Base-by-base conservation (phyloP, 2,329 filamentous ascomycete species). In the Cordyceps cicadae region DNA sequence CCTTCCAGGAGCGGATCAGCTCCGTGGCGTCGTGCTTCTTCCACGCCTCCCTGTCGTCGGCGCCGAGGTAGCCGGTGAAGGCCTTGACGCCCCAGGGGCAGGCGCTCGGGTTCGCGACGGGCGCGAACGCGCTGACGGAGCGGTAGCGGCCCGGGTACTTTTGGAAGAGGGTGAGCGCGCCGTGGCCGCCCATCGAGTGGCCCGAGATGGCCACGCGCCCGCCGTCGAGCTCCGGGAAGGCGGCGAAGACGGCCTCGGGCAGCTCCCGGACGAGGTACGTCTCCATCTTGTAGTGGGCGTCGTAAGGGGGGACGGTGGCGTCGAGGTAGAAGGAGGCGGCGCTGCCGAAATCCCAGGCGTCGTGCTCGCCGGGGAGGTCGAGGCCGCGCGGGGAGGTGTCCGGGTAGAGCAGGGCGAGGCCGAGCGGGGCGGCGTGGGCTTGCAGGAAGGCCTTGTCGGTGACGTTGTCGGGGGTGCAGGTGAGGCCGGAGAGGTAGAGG, bases 1-100 rank as follows among this genome's bases (percentile, higher is more conserved):
- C 78, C 71, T 87, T 86, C 84, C 86, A 94, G 60, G 81, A 78
- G 78, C 86, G 88, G 50, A 97, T 77, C 57, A 99, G 80, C 79
- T 97, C 92, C 0, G 92, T 95, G 5, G 94, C 91, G 72, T 99
- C 94, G 72, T 97, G 90, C 75, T 87, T 84, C 74, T 88, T 88
- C 91, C 94, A 97, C 74, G 83, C 86, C 63, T 85, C 82, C 69
- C 83, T 81, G 64, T 92, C 82, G 17, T 82, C 84, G n/a, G n/a
- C n/a, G 19, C 94, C 93, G 51, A 99, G 83, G 77, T 99, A 99
- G 6, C 94, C 93, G 32, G 76, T 76, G 72, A 99, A 97, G 0
- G 94, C 94, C 82, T 99, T 99, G 74, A 96, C 82, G 34, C 94
- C 94, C 94, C 94, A 99, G 1, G 90, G 90, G 69, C 90, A 95